Evolutionary conservation across 164 flowering plant genomes (phyloP), one percentile per base, ranked within the genome.

Genomic region (Macadamia tetraphylla): DNA sequence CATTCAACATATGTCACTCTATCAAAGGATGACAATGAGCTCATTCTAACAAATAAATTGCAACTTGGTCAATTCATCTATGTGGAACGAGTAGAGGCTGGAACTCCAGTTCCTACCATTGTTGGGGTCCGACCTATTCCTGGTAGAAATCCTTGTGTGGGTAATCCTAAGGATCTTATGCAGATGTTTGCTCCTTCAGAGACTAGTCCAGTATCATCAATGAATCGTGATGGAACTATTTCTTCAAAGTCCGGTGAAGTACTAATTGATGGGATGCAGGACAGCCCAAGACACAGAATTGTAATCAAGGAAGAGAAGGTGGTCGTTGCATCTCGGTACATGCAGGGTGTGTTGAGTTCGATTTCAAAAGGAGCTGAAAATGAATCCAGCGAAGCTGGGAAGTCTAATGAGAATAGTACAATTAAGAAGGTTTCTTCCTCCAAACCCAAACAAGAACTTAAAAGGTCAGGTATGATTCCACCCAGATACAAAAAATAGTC

Each of bases 61-160:
- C 93, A 87, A 67, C 86, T 95, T 32, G 99, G 99, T 15, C 99
- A 95, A 70, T 95, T 89, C 78, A 81, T 92, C 71, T 95, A 91
- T 66, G 87, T 95, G 2, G 99, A 95, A 43, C 75, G 74, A 51
- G 63, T 87, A 60, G 86, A 86, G 71, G 68, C 85, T 2, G 96
- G 98, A n/a, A 86, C 70, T 17, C 98, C 96, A 0, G 90, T 92
- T 58, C 99, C 99, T 3, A 69, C 83, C 17, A 78, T 92, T 9
- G 84, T 82, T 13, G 96, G 99, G 10, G 90, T 88, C 5, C 79
- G 96, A 68, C 93, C 98, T 0, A 64, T 95, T 58, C 90, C 92
- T 0, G 99, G 99, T 1, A 74, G 96, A 40, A 79, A 92, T 52
- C 93, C 90, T 0, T 92, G 83, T 69, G 79, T 92, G 0, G 99